Evolutionary conservation across 2,329 filamentous ascomycete species (phyloP).

Genomic region (Fusarium sp.): DNA sequence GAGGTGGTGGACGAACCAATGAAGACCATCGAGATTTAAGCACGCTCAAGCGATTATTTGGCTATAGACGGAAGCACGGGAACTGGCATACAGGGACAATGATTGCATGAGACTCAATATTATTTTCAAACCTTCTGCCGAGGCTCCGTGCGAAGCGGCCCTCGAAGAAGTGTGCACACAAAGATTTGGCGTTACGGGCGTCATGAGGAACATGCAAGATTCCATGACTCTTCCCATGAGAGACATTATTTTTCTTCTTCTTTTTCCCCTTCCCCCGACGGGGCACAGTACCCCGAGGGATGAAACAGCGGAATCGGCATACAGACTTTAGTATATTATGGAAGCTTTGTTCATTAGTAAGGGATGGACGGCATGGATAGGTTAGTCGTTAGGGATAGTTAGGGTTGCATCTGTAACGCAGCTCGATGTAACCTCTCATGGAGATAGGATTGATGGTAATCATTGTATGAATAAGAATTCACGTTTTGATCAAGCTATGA

Average conservation of each 20-base stretch:
- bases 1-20: conserved; percentile 63
- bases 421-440: conserved; percentile 24
- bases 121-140: conserved; percentile 56
- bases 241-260: conserved; percentile 25
- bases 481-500: conserved; percentile 28
- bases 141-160: conserved; percentile 38
- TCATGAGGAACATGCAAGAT: conserved; percentile 46
- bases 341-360: conserved; percentile 30
- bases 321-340: conserved; percentile 35
- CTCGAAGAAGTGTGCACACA: conserved; percentile 42
- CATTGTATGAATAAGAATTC: conserved; percentile 46
- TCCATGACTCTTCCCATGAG: conserved; percentile 39
- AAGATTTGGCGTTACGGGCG: conserved; percentile 46
- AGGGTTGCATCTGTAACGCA: conserved; percentile 15
- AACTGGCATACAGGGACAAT: conserved; percentile 47
- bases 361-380: conserved; percentile 22
- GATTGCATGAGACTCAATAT: conserved; percentile 48
- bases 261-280: conserved; percentile 24
- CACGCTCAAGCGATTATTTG: conserved; percentile 29
- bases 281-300: conserved; percentile 3
- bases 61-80: conserved; percentile 42
- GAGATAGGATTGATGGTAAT: conserved; percentile 45
- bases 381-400: conserved; percentile 11
- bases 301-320: conserved; percentile 34
- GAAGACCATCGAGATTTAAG: conserved; percentile 72